phyloP scores from a whole-genome alignment of 305 asterid genomes.

The Striga hermonthica region DNA sequence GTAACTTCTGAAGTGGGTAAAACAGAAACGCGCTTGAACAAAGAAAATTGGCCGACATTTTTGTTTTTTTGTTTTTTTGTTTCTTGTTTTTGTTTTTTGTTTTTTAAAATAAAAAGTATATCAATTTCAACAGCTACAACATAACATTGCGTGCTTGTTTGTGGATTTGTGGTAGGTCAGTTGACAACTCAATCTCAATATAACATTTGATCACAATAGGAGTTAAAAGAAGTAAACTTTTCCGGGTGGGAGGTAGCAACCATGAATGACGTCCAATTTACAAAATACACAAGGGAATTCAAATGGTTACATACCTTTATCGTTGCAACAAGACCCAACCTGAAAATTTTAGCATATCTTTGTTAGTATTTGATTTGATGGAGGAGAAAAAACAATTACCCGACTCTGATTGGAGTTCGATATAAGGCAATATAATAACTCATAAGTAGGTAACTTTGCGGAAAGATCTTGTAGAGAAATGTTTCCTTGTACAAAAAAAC shows the following conservation, averaged over 20 bases:
- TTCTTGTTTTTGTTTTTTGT: too few relatives aligned
- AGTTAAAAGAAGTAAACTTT: background rate
- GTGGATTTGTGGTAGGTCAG: too few relatives aligned
- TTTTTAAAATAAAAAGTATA: too few relatives aligned
- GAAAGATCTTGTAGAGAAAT: background rate
- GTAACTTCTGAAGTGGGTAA: too few relatives aligned
- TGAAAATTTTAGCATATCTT: conserved; percentile 24
- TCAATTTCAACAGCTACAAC: too few relatives aligned
- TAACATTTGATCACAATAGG: background rate
- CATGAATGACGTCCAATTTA: background rate
- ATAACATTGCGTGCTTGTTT: too few relatives aligned
- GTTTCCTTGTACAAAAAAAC: background rate
- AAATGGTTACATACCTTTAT: conserved; percentile 39
- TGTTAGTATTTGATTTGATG: background rate
- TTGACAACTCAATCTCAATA: too few relatives aligned
- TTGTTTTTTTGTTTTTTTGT: too few relatives aligned
- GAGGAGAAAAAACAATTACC: background rate
- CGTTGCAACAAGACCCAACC: conserved; percentile 46
- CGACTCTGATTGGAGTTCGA: background rate
- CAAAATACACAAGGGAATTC: background rate
- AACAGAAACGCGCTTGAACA: too few relatives aligned
- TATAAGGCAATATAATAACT: background rate
- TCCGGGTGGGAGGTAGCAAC: background rate
- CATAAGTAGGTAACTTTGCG: background rate
- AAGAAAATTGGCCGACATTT: too few relatives aligned